These are phyloP conservation scores for Rachicladosporium sp. DNA, from an alignment of 2,329 filamentous ascomycete species.

Conservation along the genomic window DNA sequence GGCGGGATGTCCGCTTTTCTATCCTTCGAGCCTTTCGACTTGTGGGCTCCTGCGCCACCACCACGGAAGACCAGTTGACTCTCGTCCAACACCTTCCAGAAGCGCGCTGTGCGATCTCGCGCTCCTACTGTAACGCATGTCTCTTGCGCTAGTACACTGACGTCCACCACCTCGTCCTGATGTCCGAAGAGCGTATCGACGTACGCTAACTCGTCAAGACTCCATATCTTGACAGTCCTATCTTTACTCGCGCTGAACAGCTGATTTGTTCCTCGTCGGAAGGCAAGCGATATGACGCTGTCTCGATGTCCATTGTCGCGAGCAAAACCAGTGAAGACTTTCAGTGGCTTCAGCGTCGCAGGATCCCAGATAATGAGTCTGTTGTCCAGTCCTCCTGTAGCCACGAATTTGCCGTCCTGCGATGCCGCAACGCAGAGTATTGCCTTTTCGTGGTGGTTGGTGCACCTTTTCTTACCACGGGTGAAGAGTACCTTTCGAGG, in stretches of 20 bases:
- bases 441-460: conserved; percentile 59
- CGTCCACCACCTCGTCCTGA: conserved; percentile 76
- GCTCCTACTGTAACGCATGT: conserved; percentile 84
- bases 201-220: conserved; percentile 80
- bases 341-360: conserved; percentile 61
- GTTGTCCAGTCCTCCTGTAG: conserved; percentile 75
- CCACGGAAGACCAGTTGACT: conserved; percentile 91
- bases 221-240: conserved; percentile 92
- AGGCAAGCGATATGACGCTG: conserved; percentile 70
- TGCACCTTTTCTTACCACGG: conserved; percentile 52
- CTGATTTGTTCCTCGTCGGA: conserved; percentile 64
- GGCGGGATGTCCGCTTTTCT: conserved; percentile 35
- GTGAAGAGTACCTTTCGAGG: conserved; percentile 52
- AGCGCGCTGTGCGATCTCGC: conserved; percentile 75
- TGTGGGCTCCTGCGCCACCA: conserved; percentile 40
- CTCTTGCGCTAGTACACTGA: conserved; percentile 73
- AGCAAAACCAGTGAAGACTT: conserved; percentile 80
- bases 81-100: conserved; percentile 96
- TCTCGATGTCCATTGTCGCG: conserved; percentile 60
- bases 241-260: conserved; percentile 85
- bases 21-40: conserved; percentile 23
- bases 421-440: conserved; percentile 81
- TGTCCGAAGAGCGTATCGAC: conserved; percentile 94
- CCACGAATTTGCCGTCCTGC: conserved; percentile 79
- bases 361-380: conserved; percentile 84